These are phyloP conservation scores for Murraya paniculata DNA, from an alignment of 345 rosid genomes.

Conservation along the genomic window DNA sequence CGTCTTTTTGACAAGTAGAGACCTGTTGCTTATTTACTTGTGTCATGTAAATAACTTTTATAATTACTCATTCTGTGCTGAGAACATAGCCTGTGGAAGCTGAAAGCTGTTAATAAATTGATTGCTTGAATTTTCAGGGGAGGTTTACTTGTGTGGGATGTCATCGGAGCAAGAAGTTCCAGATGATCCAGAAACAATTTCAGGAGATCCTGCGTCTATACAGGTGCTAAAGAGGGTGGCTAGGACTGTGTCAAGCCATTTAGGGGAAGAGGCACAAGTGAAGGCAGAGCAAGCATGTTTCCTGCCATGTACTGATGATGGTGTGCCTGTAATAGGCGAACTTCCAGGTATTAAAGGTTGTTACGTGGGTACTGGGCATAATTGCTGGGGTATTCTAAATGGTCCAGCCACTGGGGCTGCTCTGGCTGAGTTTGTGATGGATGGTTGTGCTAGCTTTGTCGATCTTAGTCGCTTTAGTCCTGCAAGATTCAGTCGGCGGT, in stretches of 20 bases:
- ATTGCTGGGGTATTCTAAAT: constrained; percentile 91
- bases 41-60: not conserved
- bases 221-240: constrained; percentile 74
- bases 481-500: constrained; percentile 48
- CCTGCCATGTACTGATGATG: constrained; percentile 77
- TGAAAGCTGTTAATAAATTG: not conserved
- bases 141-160: constrained; percentile 92
- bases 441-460: constrained; percentile 54
- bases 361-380: constrained; percentile 81
- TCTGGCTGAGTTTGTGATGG: constrained; percentile 73
- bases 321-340: constrained; percentile 72
- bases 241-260: constrained; percentile 61
- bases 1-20: not conserved
- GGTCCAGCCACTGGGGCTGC: constrained; percentile 93
- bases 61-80: not conserved
- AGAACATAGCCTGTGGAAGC: not conserved
- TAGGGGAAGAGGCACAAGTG: constrained; percentile 52
- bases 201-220: constrained; percentile 61
- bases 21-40: not conserved
- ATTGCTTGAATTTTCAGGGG: constrained; percentile 43
- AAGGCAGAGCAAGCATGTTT: constrained; percentile 93
- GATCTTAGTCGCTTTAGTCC: constrained; percentile 75
- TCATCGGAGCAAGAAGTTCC: constrained; percentile 70
- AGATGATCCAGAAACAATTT: constrained; percentile 67
- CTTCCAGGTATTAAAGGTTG: constrained; percentile 66